phyloP scores from a whole-genome alignment of 805 yeast genomes.

The Starmerella floricola region DNA sequence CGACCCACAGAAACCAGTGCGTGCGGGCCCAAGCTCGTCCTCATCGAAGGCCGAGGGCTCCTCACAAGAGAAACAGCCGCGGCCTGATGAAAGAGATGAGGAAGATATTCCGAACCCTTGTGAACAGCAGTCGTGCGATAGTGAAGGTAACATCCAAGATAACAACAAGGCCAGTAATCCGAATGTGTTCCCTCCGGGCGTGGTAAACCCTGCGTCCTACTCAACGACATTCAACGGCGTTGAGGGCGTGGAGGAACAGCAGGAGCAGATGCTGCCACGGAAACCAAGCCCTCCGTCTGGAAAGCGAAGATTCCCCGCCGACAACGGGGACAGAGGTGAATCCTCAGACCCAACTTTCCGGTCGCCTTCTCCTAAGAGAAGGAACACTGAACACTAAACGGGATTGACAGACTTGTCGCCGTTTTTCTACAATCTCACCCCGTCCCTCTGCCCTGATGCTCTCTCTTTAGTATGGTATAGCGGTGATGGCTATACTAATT shows the following conservation, averaged over 20 bases:
- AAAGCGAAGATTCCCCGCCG: not conserved
- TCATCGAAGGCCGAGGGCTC: not conserved
- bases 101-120: slow-evolving; percentile 13
- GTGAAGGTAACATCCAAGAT: not conserved
- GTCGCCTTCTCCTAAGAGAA: not conserved
- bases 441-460: no score
- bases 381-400: no score
- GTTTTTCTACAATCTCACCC: no score
- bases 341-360: not conserved
- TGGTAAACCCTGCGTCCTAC: slow-evolving; percentile 12
- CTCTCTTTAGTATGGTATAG: no score
- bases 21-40: not conserved
- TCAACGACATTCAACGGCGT: slow-evolving; percentile 12
- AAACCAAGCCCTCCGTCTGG: not conserved
- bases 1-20: no score
- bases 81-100: not conserved
- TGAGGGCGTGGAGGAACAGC: slow-evolving; percentile 15
- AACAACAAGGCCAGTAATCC: slow-evolving; percentile 11
- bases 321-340: not conserved
- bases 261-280: slow-evolving; percentile 10
- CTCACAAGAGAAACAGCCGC: not conserved
- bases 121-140: slow-evolving; percentile 2
- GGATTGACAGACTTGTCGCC: no score
- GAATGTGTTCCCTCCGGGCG: slow-evolving; percentile 17
- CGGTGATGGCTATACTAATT: no score